phyloP scores from a whole-genome alignment of 2,329 filamentous ascomycete genomes.

The Curvularia spicifera region DNA sequence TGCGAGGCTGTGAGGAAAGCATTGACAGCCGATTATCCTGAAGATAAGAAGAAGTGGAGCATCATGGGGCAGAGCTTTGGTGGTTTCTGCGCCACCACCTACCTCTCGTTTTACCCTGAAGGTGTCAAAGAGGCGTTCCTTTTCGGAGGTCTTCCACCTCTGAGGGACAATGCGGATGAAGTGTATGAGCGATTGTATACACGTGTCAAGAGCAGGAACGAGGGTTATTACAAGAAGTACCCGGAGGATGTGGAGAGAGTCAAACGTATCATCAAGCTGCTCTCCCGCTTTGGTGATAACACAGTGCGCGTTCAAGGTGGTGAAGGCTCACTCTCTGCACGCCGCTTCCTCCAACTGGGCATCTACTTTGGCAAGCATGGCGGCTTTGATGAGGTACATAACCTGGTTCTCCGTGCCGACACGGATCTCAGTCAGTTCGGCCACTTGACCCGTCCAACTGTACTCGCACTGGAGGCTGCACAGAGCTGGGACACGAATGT shows the following conservation, averaged over 20 bases:
- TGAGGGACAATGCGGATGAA: constrained; percentile 73
- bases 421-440: constrained; percentile 78
- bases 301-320: constrained; percentile 73
- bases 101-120: constrained; percentile 79
- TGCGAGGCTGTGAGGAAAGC: constrained; percentile 82
- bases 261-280: constrained; percentile 68
- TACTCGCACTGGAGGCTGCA: constrained; percentile 70
- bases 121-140: constrained; percentile 82
- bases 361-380: constrained; percentile 78
- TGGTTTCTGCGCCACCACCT: constrained; percentile 83
- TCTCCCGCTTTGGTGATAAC: constrained; percentile 63
- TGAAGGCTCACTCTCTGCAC: constrained; percentile 70
- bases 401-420: constrained; percentile 71
- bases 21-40: constrained; percentile 72
- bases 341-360: constrained; percentile 78
- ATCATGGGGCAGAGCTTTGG: constrained; percentile 92
- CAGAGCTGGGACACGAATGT: constrained; percentile 76
- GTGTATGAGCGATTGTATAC: constrained; percentile 76
- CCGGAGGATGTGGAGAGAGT: constrained; percentile 77
- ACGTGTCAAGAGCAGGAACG: constrained; percentile 74
- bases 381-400: constrained; percentile 46
- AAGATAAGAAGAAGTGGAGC: constrained; percentile 78
- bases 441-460: constrained; percentile 74
- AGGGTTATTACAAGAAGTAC: constrained; percentile 82
- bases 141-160: constrained; percentile 81